These are phyloP conservation scores for Bacterosira constricta DNA, from an alignment of 108 stramenopile genomes.

Conservation along the genomic window DNA sequence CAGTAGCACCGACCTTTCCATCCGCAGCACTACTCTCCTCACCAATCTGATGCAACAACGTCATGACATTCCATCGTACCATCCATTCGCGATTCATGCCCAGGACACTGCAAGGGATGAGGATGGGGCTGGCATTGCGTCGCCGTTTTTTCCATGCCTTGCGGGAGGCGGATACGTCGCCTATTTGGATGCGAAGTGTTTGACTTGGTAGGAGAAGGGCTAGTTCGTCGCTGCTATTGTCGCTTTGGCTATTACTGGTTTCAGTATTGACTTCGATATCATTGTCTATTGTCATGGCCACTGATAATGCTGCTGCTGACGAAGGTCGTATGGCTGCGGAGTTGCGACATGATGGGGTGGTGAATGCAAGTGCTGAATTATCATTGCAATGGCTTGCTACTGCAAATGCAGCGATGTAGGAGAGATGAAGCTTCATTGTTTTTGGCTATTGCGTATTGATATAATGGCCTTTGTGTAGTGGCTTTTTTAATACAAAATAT, in stretches of 20 bases:
- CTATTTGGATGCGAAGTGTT: conserved; percentile 72
- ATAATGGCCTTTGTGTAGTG: not conserved
- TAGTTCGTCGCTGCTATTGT: conserved; percentile 3
- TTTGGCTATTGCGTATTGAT: not conserved
- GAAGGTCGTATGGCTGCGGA: not conserved
- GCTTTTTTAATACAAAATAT: not conserved
- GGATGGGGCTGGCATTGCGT: conserved; percentile 74
- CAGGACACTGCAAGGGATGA: conserved; percentile 80
- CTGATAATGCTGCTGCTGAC: not conserved
- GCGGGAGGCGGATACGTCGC: conserved; percentile 71
- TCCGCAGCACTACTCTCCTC: conserved; percentile 22
- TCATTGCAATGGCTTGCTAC: not conserved
- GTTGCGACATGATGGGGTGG: not conserved
- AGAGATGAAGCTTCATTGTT: not conserved
- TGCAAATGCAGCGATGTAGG: not conserved
- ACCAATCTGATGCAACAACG: conserved; percentile 67
- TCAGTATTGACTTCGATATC: not conserved
- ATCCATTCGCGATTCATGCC: conserved; percentile 63
- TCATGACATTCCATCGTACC: conserved; percentile 76
- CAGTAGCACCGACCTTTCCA: conserved; percentile 2
- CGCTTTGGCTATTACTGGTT: not conserved
- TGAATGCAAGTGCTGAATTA: not conserved
- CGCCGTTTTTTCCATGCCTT: conserved; percentile 92
- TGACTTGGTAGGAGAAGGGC: conserved; percentile 59
- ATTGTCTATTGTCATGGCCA: not conserved